Evolutionary conservation across 2,329 filamentous ascomycete species (phyloP), one percentile per base, ranked within the genome.

Genomic region (Cladobotryum mycophilum): DNA sequence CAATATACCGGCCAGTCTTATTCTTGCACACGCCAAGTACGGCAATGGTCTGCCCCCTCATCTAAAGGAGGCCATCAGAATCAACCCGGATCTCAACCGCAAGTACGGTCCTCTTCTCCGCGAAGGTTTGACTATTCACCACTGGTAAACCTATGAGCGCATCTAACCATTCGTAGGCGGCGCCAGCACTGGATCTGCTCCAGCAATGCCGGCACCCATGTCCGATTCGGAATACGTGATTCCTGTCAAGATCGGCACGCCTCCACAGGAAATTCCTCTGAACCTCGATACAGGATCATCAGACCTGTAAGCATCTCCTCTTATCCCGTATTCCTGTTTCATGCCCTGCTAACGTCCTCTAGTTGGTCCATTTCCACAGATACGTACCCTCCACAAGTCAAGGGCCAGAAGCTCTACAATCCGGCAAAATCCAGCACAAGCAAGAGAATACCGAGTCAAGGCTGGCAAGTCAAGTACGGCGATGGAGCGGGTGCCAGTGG

Each of bases 301-400:
- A 75, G 55, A 85, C 74, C 55, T 71, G 68, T 69, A 30, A 30
- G 9, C 9, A 30, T 30, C 25, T 11, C 25, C 6, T 20, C 67
- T 51, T 17, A 5, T 6, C 3, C 13, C 13, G n/a, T 40, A 14
- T 12, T 33, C 8, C 9, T 9, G 12, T 7, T 5, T 30, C 1
- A 11, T 4, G 17, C 5, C 6, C 12, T 20, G 50, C 47, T 58
- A 34, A 58, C 48, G 67, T 75, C 36, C 2, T 2, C 0, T n/a
- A 77, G 87, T 68, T 88, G 85, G 85, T 79, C 83, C 38, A 86
- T 85, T 67, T 86, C 83, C 0, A 73, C 72, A 15, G 72, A 82
- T 20, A 78, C 83, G 13, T 63, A 78, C 5, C 55, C 65, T 2
- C 63, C 66, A 5, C 64, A 78, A 49, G 69, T 76, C 42, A 57